These are phyloP conservation scores for Krasilnikovozyma curviuscula DNA, from an alignment of 768 basidiomycete genomes.

Conservation along the genomic window DNA sequence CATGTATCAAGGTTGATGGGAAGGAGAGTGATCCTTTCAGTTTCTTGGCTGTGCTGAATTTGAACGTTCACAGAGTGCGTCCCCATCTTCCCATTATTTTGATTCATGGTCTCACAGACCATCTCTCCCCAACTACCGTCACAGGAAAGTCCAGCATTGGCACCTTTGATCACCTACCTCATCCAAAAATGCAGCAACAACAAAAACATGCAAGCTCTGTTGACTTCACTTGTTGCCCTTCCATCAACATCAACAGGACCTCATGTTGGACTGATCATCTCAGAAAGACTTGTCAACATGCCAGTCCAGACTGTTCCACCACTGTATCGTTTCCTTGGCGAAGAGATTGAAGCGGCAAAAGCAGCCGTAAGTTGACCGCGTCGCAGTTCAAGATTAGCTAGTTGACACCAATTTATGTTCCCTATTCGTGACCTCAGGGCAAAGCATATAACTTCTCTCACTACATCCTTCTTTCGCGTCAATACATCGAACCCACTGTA, in stretches of 20 bases:
- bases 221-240: slow-evolving; percentile 20
- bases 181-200: slow-evolving; percentile 40
- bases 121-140: not conserved
- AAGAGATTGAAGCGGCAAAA: slow-evolving; percentile 58
- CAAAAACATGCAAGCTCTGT: slow-evolving; percentile 32
- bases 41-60: slow-evolving; percentile 62
- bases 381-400: not conserved
- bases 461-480: slow-evolving; percentile 21
- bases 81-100: slow-evolving; percentile 10
- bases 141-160: slow-evolving; percentile 52
- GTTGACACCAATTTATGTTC: not conserved
- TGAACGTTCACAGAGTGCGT: slow-evolving; percentile 45
- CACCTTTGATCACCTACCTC: slow-evolving; percentile 49
- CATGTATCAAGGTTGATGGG: slow-evolving; percentile 82
- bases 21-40: slow-evolving; percentile 79
- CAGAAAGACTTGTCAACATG: slow-evolving; percentile 84
- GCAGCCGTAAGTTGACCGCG: slow-evolving; percentile 33
- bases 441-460: slow-evolving; percentile 18
- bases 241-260: slow-evolving; percentile 12
- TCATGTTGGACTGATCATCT: slow-evolving; percentile 65
- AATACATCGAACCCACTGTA: slow-evolving; percentile 14
- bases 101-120: not conserved
- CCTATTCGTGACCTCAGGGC: slow-evolving; percentile 1
- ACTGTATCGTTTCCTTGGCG: slow-evolving; percentile 70
- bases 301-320: slow-evolving; percentile 81